Base-by-base conservation (phyloP, 2,329 filamentous ascomycete genomes). In the Zalaria sp. region DNA sequence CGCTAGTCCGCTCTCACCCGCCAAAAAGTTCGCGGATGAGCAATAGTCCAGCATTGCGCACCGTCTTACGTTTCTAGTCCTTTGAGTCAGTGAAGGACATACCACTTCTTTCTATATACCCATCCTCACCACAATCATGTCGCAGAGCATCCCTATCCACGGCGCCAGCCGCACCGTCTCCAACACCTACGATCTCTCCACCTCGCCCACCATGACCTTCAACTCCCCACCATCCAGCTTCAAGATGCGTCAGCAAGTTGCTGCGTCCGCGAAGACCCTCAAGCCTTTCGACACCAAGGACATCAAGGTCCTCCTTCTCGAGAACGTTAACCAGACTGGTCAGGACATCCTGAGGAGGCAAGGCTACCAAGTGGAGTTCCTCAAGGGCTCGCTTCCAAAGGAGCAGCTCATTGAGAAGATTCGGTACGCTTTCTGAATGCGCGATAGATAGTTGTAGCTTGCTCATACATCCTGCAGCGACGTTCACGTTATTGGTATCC, bases 331-430 rank as follows among this genome's bases (percentile, higher is more conserved):
- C 61, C 70, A 85, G 64, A 85, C 86, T 25, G 91, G 91, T 9
- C 76, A 79, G 54, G 79, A 93, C 37, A 88, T 95, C 43, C 71
- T 98, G 44, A 76, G 67, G 44, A 71, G 68, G 43, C 88, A 98
- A 64, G 91, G 91, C 45, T 98, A 98, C 62, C 91, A 98, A 64
- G 91, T 98, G 29, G 91, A 98, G 65, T 76, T 79, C 39, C 67
- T 89, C 50, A 98, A 95, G 70, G 80, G 77, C 49, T 94, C 88
- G 29, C 68, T 98, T 43, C 81, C 86, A 0, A 91, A 98, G 60
- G 86, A 91, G 53, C 74, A 96, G 66, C 75, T 98, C 54, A 93
- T 98, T 59, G 81, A 93, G 68, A 98, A 94, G 73, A 98, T 98
- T 58, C 76, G 79, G 84, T 89, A 51, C 8, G 47, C 5, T 25